Evolutionary conservation across 768 basidiomycete species (phyloP), one percentile per base, ranked within the genome.

Genomic region (Pisolithus marmoratus): DNA sequence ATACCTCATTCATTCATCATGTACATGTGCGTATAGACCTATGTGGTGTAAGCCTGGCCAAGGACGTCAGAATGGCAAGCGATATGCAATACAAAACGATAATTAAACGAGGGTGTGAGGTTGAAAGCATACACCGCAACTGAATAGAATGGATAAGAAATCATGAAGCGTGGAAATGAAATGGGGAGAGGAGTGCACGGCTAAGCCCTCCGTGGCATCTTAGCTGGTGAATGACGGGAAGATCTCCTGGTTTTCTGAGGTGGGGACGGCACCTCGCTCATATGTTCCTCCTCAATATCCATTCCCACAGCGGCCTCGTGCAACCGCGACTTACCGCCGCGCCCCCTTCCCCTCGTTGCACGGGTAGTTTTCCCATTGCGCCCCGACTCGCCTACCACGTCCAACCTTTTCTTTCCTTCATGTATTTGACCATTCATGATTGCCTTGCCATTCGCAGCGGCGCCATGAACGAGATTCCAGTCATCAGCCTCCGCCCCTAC

Each of bases 171-270:
- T 22, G 40, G n/a, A 14, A 1, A 41, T 20, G 40, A 34, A 15
- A 15, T 41, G 48, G 19, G 19, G 53, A 61, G 41, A n/a, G 50
- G 53, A 53, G 40, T 29, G 49, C n/a, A n/a, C n/a, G 29, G 45
- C 53, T 22, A 65, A 27, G 26, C 54, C 43, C 20, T 50, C 19
- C 60, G 62, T 31, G 59, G 60, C 24, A 54, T 59, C 55, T 70
- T 74, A 59, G 67, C 64, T 17, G 70, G 67, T 2, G 64, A 43
- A 19, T 66, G 60, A 27, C 73, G 72, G 20, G 61, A 40, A 15
- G 73, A 71, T 38, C 73, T 63, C 49, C 74, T 63, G 3, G 65
- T 67, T 19, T 48, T 51, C 20, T 53, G 58, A 26, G 45, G 52
- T 2, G 64, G 52, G 8, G 63, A 54, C n/a, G 59, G 57, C 1